Base-by-base conservation (phyloP, 257 asterid species). In the Cruciata laevipes region DNA sequence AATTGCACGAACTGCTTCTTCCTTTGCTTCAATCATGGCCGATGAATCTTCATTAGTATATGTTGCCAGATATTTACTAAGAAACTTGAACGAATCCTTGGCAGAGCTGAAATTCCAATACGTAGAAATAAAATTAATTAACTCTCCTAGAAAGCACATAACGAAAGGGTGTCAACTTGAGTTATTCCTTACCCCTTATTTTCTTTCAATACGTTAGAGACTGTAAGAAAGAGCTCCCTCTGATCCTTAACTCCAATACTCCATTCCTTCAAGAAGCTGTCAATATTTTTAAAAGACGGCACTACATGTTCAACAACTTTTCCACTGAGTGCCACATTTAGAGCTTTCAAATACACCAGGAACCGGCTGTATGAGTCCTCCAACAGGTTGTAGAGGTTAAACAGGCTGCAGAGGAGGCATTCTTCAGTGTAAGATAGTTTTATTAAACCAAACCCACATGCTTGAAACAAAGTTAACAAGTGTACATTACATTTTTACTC, bases 351-450 rank as follows among this genome's bases (percentile, higher is more conserved):
- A 82, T 88, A 94, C 76, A 94, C 96, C 57, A 74, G 74, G 81
- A 88, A 90, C 62, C 87, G 90, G 87, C 99, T 88, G 70, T 85
- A 87, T 27, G 99, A 86, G 81, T 83, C 83, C 84, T 90, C 96
- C 91, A 94, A 67, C 35, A 90, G 81, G 76, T 94, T 94, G 84
- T 87, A 94, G 72, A 94, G 96, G 81, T 84, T 90, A 73, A 90
- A 87, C 84, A 94, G 77, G 77, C 99, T 94, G 87, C 30, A 75
- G 65, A 0, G 23, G 52, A 53, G 5, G 63, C 67, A 65, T 44
- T 42, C 31, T 74, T 63, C 55, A 47, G 55, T 17, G 20, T 47
- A 47, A 47, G 55, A 47, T 47, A 17, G 67, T 53, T 3, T 82
- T 73, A 69, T 40, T 35, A 47, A 62, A 42, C n/a, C 63, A 60